Conservation (phyloP, 805 yeast species). For the Wickerhamiella azymoides region DNA sequence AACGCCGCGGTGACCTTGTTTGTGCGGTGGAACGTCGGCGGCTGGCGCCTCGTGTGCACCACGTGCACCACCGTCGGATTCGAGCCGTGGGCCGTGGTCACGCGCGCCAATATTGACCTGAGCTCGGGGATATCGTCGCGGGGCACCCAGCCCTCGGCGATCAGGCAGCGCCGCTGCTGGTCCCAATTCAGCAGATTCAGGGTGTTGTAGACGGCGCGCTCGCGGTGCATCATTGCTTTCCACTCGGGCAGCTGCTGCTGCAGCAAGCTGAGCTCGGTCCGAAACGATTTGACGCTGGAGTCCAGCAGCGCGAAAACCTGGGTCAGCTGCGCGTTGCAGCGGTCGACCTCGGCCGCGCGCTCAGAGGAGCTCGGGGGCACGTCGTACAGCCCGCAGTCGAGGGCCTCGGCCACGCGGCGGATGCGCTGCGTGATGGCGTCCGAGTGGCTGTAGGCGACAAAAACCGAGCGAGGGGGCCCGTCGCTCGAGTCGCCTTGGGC, state of each 20-base stretch:
- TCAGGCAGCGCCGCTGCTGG: constrained; percentile 63
- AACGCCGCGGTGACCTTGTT: constrained; percentile 87
- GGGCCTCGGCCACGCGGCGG: constrained; percentile 69
- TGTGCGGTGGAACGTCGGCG: constrained; percentile 87
- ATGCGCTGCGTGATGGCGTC: constrained; percentile 53
- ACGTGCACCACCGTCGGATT: constrained; percentile 36
- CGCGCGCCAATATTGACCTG: constrained; percentile 47
- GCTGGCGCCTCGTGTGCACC: constrained; percentile 65
- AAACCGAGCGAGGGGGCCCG: constrained; percentile 36
- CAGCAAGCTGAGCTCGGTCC: constrained; percentile 63
- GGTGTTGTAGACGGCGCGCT: constrained; percentile 65
- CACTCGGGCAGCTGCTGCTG: constrained; percentile 62
- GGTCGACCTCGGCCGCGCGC: constrained; percentile 26
- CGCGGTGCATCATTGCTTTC: constrained; percentile 57
- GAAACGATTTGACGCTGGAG: constrained; percentile 51
- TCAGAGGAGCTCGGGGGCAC: constrained; percentile 39
- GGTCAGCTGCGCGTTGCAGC: constrained; percentile 34
- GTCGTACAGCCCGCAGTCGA: constrained; percentile 63
- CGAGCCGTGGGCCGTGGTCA: constrained; percentile 35
- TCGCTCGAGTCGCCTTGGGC: constrained; percentile 35
- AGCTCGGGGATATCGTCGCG: constrained; percentile 49
- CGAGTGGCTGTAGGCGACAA: constrained; percentile 88
- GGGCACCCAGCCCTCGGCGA: constrained; percentile 98
- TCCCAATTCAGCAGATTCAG: constrained; percentile 72
- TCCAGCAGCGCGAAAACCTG: constrained; percentile 48